Evolutionary conservation across 176 grass and related monocot genomes (phyloP).

Genomic region (Oryza meridionalis): DNA sequence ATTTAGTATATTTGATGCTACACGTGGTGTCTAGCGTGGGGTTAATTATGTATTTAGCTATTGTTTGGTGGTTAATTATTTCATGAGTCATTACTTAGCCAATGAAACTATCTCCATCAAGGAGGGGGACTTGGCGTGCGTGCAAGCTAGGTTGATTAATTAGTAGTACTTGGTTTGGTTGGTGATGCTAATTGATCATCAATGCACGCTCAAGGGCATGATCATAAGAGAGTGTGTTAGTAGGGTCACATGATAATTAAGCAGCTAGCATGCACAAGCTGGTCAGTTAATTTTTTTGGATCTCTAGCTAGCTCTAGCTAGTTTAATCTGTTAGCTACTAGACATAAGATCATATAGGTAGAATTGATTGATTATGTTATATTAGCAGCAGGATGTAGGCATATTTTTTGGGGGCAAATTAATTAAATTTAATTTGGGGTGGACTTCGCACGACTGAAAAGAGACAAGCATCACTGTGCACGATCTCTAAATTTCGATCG

Average conservation of each 20-base stretch:
- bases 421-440: not conserved
- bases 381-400: not conserved
- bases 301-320: slow-evolving; percentile 1
- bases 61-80: not conserved
- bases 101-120: slow-evolving; percentile 18
- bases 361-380: not conserved
- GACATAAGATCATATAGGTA: not conserved
- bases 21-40: not conserved
- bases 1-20: slow-evolving; percentile 25
- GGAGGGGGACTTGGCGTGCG: not conserved
- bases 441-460: slow-evolving; percentile 18
- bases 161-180: slow-evolving; percentile 1
- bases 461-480: not conserved
- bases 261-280: not conserved
- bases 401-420: not conserved
- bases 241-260: slow-evolving; percentile 3
- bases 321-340: not conserved
- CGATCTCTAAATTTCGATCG: not conserved
- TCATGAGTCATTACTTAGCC: slow-evolving; percentile 15
- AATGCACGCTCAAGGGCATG: slow-evolving; percentile 11
- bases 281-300: slow-evolving; percentile 7
- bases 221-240: not conserved
- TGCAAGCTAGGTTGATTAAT: not conserved
- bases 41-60: not conserved
- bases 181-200: slow-evolving; percentile 37